Conservation (phyloP, 352 stramenopile genomes). For the Pythium pyrilobum region DNA sequence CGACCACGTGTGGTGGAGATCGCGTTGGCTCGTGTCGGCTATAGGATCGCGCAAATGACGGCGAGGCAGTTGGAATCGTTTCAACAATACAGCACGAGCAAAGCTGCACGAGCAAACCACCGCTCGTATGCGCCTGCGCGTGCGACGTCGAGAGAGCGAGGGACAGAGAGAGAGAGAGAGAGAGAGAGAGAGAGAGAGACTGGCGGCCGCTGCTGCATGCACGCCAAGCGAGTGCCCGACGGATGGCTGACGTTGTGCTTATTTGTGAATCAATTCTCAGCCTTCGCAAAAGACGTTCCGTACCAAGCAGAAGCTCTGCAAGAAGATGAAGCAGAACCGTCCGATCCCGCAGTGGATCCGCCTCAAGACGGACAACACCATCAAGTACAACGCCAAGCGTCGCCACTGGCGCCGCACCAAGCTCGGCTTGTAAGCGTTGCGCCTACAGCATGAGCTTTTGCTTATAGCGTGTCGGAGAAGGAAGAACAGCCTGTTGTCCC, state of each 20-base stretch:
- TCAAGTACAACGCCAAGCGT: constrained; percentile 99
- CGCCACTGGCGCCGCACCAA: constrained; percentile 99
- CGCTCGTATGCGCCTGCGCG: too few species aligned
- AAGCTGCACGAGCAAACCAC: too few species aligned
- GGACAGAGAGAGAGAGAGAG: constrained; percentile 4
- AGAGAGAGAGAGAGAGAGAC: too few species aligned
- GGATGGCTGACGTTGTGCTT: too few species aligned
- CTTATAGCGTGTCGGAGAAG: constrained; percentile 10
- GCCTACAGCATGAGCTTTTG: constrained; percentile 7
- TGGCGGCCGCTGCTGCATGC: too few species aligned
- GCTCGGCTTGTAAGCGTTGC: constrained; percentile 96
- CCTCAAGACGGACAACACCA: constrained; percentile 98
- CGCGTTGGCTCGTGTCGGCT: too few species aligned
- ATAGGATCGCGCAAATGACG: too few species aligned
- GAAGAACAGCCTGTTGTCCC: constrained; percentile 17
- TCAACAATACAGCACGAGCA: too few species aligned
- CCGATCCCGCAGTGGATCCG: constrained; percentile 99
- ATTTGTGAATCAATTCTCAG: constrained; percentile 35
- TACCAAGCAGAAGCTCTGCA: constrained; percentile 99
- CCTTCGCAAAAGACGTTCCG: constrained; percentile 99
- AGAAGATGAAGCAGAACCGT: constrained; percentile 99
- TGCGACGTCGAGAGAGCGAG: too few species aligned
- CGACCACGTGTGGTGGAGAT: too few species aligned
- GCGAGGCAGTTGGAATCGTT: too few species aligned
- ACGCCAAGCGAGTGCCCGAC: too few species aligned